Conservation (phyloP, 2,329 filamentous ascomycete genomes). For the Colletotrichum sp. region DNA sequence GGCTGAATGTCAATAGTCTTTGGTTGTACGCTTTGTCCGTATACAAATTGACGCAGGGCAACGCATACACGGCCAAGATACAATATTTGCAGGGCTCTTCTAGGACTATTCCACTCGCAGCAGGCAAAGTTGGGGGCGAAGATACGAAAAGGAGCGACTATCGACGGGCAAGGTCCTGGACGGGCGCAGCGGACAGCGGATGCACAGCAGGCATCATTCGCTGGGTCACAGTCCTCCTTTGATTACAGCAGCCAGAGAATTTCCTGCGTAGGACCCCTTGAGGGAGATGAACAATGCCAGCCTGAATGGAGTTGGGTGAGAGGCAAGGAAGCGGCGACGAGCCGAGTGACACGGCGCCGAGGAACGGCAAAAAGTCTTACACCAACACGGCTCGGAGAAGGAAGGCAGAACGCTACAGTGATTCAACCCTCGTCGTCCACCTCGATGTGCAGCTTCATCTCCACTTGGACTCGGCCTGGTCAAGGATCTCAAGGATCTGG, state of each 20-base stretch:
- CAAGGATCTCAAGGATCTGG: slow-evolving; percentile 4
- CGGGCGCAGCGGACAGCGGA: not conserved
- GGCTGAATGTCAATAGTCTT: not conserved
- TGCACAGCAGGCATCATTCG: not conserved
- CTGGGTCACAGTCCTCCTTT: not conserved
- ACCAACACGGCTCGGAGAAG: not conserved
- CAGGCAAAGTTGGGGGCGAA: not conserved
- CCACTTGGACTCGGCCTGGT: slow-evolving; percentile 3
- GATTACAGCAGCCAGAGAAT: not conserved
- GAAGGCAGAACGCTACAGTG: not conserved
- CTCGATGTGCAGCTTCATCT: slow-evolving; percentile 2
- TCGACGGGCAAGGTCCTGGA: not conserved
- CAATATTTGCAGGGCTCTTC: slow-evolving; percentile 2
- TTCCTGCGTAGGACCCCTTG: not conserved
- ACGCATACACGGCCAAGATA: not conserved
- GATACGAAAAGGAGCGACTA: not conserved
- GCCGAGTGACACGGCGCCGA: not conserved
- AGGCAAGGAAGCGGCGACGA: not conserved
- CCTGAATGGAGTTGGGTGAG: not conserved
- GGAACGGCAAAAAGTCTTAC: not conserved
- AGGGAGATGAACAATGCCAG: slow-evolving; percentile 14
- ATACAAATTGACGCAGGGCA: not conserved
- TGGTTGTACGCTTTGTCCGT: not conserved
- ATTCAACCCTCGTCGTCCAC: not conserved
- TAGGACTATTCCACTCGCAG: not conserved